A percentile compares a stretch with the other conserved stretches of the same genome.
These are phyloP conservation scores for Ganoderma multipileum DNA, from an alignment of 1,284 basidiomycete genomes.

Conservation along the genomic window DNA sequence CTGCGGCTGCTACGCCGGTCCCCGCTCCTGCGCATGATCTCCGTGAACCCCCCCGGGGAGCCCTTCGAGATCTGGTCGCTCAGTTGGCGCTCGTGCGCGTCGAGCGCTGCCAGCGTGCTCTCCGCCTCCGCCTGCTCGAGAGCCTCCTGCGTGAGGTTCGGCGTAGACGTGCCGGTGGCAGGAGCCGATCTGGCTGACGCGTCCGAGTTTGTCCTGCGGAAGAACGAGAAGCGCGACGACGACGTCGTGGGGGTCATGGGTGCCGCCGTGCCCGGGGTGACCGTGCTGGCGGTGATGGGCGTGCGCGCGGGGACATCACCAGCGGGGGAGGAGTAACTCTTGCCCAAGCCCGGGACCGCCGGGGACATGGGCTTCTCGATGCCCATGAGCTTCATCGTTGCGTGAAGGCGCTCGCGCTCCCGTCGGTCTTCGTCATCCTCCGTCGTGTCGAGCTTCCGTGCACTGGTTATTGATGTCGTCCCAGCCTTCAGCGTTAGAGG, in stretches of 20 bases:
- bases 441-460: slow-evolving; percentile 77
- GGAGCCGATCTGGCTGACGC: slow-evolving; percentile 53
- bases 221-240: slow-evolving; percentile 72
- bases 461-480: slow-evolving; percentile 56
- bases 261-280: slow-evolving; percentile 32
- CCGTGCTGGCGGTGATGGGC: slow-evolving; percentile 44
- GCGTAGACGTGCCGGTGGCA: slow-evolving; percentile 41
- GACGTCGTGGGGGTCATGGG: slow-evolving; percentile 36
- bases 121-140: slow-evolving; percentile 79
- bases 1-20: slow-evolving; percentile 61
- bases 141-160: slow-evolving; percentile 74
- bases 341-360: slow-evolving; percentile 47
- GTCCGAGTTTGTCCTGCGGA: slow-evolving; percentile 61
- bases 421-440: slow-evolving; percentile 90
- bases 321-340: slow-evolving; percentile 49
- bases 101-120: slow-evolving; percentile 72
- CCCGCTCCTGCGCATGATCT: slow-evolving; percentile 59
- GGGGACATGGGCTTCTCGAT: slow-evolving; percentile 67
- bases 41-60: slow-evolving; percentile 75
- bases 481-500: slow-evolving; percentile 78
- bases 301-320: slow-evolving; percentile 32
- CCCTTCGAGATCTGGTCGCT: slow-evolving; percentile 81
- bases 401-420: slow-evolving; percentile 85
- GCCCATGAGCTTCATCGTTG: slow-evolving; percentile 93
- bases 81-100: slow-evolving; percentile 75